Base-by-base conservation (phyloP, 2,329 filamentous ascomycete species). In the Cercospora sesami region DNA sequence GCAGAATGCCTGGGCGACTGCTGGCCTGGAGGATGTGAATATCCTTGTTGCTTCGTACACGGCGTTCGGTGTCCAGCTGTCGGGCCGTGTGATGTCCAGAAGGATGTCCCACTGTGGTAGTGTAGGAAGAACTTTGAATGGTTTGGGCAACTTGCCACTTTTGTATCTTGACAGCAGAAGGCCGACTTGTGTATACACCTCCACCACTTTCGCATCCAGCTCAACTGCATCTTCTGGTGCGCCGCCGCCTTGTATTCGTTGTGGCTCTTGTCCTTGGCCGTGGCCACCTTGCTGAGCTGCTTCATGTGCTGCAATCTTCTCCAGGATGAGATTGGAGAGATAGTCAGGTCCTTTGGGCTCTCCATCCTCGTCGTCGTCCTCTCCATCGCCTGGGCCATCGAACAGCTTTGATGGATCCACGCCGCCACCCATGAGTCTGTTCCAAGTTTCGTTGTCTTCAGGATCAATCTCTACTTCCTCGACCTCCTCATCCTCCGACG, bases 121-220 rank as follows among this genome's bases (percentile, higher is more conserved):
- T 0, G 93, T 94, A 2, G 95, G 95, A 8, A 99, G 86, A 72
- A 98, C 93, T 81, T 98, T 98, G 86, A 99, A 96, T 0, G 94
- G 94, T 81, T 99, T 99, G 21, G 95, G 95, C 33, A 99, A 86
- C 73, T 94, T 94, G n/a, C 95, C 95, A 14, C 91, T 94, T 81
- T 96, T 97, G 84, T 97, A 98, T 72, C 94, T 89, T 28, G 92
- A 93, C 68, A 99, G 86, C 69, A 98, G 90, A 73, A 94, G 85
- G 69, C 94, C 94, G 74, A 97, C 90, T 89, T 97, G 96, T 69
- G 91, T 91, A 79, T 96, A 98, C 16, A 97, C 94, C 77, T 98
- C 94, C 16, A 97, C 86, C 14, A 97, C 93, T 81, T 97, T 97
- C 53, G 90, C 90, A 2, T 93, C 93, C 62, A 99, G 84, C 78